Conservation (phyloP, 306 rosid species). For the Cicer yamashitae region DNA sequence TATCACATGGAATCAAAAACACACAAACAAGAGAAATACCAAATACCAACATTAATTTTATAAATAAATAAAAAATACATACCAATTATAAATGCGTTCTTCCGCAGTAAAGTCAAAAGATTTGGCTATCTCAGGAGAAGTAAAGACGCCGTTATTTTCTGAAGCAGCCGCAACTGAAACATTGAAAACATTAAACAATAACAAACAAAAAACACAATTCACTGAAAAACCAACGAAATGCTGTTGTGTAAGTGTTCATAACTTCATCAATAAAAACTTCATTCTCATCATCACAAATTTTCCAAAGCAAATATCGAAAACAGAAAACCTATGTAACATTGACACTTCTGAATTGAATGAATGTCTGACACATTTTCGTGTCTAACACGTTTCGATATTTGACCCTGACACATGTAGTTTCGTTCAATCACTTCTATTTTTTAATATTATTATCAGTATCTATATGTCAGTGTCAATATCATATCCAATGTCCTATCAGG, state of each 20-base stretch:
- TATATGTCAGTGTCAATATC: not conserved
- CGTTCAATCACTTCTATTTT: not conserved
- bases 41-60: constrained; percentile 2
- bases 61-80: constrained; percentile 41
- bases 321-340: not conserved
- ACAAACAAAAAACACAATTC: not conserved
- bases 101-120: constrained; percentile 80
- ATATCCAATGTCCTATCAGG: not conserved
- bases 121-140: constrained; percentile 78
- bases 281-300: not conserved
- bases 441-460: not conserved
- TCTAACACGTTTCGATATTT: not conserved
- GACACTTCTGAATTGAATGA: not conserved
- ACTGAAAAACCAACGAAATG: not conserved
- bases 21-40: not conserved
- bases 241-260: not conserved
- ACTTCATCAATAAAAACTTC: not conserved
- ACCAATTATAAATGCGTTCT: constrained; percentile 93
- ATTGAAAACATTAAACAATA: not conserved
- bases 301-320: not conserved
- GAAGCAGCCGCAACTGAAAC: constrained; percentile 80
- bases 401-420: not conserved
- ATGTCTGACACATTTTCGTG: not conserved
- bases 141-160: constrained; percentile 73
- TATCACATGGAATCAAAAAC: not conserved